Percentiles rank a stretch among this genome's conserved stretches.
phyloP scores from a whole-genome alignment of 2,329 filamentous ascomycete species.

The Colletotrichum viniferum region DNA sequence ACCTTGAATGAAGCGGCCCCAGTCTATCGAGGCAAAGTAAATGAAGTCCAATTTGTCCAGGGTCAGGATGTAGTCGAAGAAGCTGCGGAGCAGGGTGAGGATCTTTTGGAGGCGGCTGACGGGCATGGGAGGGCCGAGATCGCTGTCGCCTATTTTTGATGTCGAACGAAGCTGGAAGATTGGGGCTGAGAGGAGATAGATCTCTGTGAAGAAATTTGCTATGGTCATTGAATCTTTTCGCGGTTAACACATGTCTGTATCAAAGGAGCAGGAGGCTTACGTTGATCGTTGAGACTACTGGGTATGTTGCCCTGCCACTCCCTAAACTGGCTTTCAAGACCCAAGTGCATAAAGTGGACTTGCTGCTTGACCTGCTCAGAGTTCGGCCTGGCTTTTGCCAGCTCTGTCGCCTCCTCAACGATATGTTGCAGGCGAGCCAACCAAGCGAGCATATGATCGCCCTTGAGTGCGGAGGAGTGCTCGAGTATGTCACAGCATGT shows the following conservation, averaged over 20 bases:
- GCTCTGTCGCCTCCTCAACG: slow-evolving; percentile 39
- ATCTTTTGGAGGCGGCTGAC: slow-evolving; percentile 24
- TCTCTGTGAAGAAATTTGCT: slow-evolving; percentile 32
- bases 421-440: slow-evolving; percentile 47
- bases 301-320: slow-evolving; percentile 43
- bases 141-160: slow-evolving; percentile 13
- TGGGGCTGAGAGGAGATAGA: slow-evolving; percentile 45
- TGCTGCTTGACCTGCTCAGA: slow-evolving; percentile 41
- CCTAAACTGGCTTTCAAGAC: slow-evolving; percentile 50
- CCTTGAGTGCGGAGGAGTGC: slow-evolving; percentile 34
- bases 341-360: slow-evolving; percentile 47
- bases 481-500: slow-evolving; percentile 50
- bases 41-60: slow-evolving; percentile 36
- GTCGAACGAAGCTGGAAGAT: not conserved
- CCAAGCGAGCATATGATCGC: slow-evolving; percentile 48
- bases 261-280: slow-evolving; percentile 31
- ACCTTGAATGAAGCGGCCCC: slow-evolving; percentile 43
- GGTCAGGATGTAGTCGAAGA: slow-evolving; percentile 36
- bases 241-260: slow-evolving; percentile 26
- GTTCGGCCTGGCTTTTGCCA: slow-evolving; percentile 29
- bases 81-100: slow-evolving; percentile 28
- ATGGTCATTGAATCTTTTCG: slow-evolving; percentile 2
- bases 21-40: slow-evolving; percentile 46
- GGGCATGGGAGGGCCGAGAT: slow-evolving; percentile 19
- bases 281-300: not conserved